Base-by-base conservation (phyloP, 768 basidiomycete genomes). In the Trametes maxima region DNA sequence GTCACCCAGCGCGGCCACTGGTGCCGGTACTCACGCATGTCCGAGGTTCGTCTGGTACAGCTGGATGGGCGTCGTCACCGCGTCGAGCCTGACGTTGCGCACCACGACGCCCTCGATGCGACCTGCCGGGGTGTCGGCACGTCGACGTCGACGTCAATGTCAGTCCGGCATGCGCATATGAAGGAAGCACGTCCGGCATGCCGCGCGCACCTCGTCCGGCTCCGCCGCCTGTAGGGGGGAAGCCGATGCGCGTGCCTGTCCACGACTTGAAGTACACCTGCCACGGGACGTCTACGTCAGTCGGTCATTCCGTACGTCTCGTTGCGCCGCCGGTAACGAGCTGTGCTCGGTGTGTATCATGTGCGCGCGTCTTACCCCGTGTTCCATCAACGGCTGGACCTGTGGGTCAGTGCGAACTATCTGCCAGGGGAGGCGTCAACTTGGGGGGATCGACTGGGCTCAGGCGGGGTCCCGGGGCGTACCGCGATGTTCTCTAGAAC, bases 251-350 rank as follows among this genome's bases (percentile, higher is more conserved):
- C 2, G 77, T 74, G 2, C 79, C 82, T 33, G 78, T 78, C 82
- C 83, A 85, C 0, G 82, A 78, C 70, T 85, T 85, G 70, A 84
- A 79, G 70, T 83, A 85, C 5, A 83, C 78, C 82, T 83, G 54
- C 28, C 53, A 37, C 47, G 25, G 16, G 33, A 7, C 33, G 13
- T 17, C 14, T 17, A 25, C 11, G n/a, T n/a, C n/a, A n/a, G n/a
- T 8, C 35, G 21, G n/a, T 4, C 19, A 16, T 49, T 5, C 14
- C 5, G n/a, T n/a, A n/a, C n/a, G 28, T 33, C 28, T 3, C 28
- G 28, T 3, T 33, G 8, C 28, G 28, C 28, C 28, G 28, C 28
- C 3, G 8, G 28, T 33, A 8, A 33, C 8, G 28, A 33, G 28
- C 28, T 51, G 35, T 35, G 36, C 43, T 17, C 44, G 24, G 40